phyloP scores from a whole-genome alignment of 371 early-diverging fungal genomes.

The Rhizopus stolonifer region DNA sequence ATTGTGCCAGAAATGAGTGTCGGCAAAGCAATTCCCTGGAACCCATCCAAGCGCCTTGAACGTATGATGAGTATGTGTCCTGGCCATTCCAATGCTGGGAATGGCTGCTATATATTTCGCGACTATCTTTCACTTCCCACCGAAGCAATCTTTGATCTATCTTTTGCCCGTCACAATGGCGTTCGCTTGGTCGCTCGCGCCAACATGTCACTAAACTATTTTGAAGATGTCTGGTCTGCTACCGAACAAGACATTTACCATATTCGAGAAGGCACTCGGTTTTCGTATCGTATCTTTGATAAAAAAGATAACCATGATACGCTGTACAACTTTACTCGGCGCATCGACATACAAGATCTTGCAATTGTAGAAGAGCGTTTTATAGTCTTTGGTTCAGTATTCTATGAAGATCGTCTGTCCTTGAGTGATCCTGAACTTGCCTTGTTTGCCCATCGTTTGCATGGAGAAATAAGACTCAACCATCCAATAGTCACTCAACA shows the following conservation, averaged over 20 bases:
- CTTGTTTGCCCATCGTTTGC: constrained; percentile 24
- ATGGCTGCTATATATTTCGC: constrained; percentile 36
- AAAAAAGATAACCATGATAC: constrained; percentile 14
- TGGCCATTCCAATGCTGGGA: constrained; percentile 8
- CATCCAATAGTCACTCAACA: constrained; percentile 39
- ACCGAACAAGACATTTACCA: constrained; percentile 24
- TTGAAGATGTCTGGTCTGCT: constrained; percentile 12
- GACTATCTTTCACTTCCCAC: constrained; percentile 40
- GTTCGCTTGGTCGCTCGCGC: constrained; percentile 31
- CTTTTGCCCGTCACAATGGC: constrained; percentile 20
- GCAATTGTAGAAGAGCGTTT: constrained; percentile 33
- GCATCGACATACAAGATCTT: constrained; percentile 39
- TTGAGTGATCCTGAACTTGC: constrained; percentile 20
- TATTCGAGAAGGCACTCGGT: constrained; percentile 34
- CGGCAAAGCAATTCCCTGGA: constrained; percentile 39
- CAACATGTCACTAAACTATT: constrained; percentile 32
- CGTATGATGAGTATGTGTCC: constrained; percentile 4
- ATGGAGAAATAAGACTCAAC: constrained; percentile 26
- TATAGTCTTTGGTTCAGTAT: constrained; percentile 48
- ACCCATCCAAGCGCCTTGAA: constrained; percentile 8
- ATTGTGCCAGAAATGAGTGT: constrained; percentile 50
- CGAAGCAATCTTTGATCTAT: constrained; percentile 39
- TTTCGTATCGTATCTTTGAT: constrained; percentile 53
- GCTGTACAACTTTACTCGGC: constrained; percentile 23
- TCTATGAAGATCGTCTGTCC: constrained; percentile 38